Evolutionary conservation across 1,139 yeast genomes (phyloP).

Genomic region (Wickerhamiella infanticola): DNA sequence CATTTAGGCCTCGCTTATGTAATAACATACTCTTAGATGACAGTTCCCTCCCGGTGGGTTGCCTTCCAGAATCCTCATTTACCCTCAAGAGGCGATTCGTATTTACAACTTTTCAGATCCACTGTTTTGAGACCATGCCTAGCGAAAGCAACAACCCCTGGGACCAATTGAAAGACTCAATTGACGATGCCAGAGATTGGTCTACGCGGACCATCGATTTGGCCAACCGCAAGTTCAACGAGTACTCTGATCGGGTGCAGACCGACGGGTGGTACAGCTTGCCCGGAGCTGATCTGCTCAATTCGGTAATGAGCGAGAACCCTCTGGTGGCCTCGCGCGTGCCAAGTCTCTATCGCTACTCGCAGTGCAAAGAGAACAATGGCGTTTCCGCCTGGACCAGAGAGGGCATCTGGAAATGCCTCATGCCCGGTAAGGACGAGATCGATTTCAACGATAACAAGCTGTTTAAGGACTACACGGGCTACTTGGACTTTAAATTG

Average conservation of each 20-base stretch:
- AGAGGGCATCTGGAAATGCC: slow-evolving; percentile 71
- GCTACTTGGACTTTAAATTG: slow-evolving; percentile 52
- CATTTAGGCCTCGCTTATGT: too few species aligned
- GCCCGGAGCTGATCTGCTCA: not conserved
- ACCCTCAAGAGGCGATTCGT: too few species aligned
- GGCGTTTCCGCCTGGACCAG: slow-evolving; percentile 72
- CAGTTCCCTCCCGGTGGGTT: too few species aligned
- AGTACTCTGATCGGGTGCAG: not conserved
- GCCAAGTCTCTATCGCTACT: slow-evolving; percentile 47
- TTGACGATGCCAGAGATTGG: not conserved
- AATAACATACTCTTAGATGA: too few species aligned
- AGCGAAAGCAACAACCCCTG: not conserved
- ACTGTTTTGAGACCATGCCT: too few species aligned
- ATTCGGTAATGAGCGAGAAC: not conserved
- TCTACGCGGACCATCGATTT: not conserved
- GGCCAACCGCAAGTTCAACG: not conserved
- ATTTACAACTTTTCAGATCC: too few species aligned
- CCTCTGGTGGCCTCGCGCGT: slow-evolving; percentile 33
- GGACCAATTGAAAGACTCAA: not conserved
- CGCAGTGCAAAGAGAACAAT: slow-evolving; percentile 42
- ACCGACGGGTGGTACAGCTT: not conserved
- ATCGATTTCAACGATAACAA: slow-evolving; percentile 11
- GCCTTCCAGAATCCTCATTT: too few species aligned
- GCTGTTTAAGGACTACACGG: slow-evolving; percentile 49
- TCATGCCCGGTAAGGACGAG: slow-evolving; percentile 41